These are phyloP conservation scores for Nidula niveotomentosa DNA, from an alignment of 1,284 basidiomycete genomes.

Conservation along the genomic window DNA sequence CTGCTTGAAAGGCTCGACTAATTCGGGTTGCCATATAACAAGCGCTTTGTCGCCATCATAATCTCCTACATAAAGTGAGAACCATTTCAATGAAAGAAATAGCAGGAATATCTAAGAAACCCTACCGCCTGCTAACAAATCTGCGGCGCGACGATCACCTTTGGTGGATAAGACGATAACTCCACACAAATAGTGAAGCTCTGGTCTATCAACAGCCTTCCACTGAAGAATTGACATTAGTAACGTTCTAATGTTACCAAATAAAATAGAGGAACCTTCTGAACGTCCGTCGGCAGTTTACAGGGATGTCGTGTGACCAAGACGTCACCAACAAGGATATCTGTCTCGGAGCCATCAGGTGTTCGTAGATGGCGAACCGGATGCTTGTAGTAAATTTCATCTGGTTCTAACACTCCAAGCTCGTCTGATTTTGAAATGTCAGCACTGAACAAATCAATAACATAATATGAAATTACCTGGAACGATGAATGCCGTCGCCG, in stretches of 20 bases:
- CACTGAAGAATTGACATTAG: conserved; percentile 27
- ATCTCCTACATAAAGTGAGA: conserved; percentile 33
- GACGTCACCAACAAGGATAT: conserved; percentile 42
- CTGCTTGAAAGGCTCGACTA: conserved; percentile 51
- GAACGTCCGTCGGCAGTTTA: conserved; percentile 52
- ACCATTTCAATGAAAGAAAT: not conserved
- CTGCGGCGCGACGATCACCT: conserved; percentile 43
- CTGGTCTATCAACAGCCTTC: conserved; percentile 41
- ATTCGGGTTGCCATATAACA: conserved; percentile 41
- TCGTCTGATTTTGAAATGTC: conserved; percentile 30
- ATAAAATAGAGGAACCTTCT: conserved; percentile 34
- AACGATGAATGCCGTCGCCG: conserved; percentile 46
- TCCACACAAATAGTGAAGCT: conserved; percentile 39
- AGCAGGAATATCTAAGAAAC: not conserved
- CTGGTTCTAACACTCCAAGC: conserved; percentile 36
- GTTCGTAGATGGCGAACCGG: conserved; percentile 33
- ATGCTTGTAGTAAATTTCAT: conserved; percentile 46
- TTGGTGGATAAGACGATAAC: conserved; percentile 49
- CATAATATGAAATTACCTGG: conserved; percentile 34
- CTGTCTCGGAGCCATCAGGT: conserved; percentile 36
- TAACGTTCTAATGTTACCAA: conserved; percentile 1
- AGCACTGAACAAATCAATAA: conserved; percentile 2
- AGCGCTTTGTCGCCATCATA: conserved; percentile 51
- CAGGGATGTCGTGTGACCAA: conserved; percentile 52
- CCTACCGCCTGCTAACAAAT: conserved; percentile 47